Conservation (phyloP, 2,329 filamentous ascomycete genomes). For the Ceratocystis eucalypticola region DNA sequence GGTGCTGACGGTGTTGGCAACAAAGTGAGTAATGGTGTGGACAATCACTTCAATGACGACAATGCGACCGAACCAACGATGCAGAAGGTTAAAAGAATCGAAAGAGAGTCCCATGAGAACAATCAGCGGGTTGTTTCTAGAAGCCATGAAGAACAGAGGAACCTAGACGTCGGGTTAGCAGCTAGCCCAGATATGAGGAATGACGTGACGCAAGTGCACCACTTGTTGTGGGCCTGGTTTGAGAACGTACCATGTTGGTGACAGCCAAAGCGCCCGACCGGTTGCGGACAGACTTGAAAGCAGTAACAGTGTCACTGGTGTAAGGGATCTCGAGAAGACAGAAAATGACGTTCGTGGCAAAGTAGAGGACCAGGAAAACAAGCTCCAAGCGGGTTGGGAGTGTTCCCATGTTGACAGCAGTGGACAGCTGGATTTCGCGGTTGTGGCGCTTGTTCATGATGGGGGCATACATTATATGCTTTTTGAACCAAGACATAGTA, state of each 20-base stretch:
- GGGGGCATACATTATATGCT: conserved; percentile 41
- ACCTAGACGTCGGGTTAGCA: conserved; percentile 15
- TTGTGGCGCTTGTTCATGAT: conserved; percentile 53
- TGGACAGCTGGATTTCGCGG: conserved; percentile 49
- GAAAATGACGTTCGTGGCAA: conserved; percentile 50
- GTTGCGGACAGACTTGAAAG: conserved; percentile 54
- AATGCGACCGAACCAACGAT: conserved; percentile 63
- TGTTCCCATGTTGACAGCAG: conserved; percentile 46
- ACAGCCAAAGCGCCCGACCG: conserved; percentile 71
- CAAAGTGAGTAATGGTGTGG: conserved; percentile 40
- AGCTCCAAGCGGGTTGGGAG: conserved; percentile 51
- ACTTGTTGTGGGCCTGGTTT: too few species aligned
- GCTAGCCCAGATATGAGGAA: not conserved
- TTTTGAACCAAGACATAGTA: conserved; percentile 19
- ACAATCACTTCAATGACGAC: conserved; percentile 53
- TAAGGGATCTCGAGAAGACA: conserved; percentile 55
- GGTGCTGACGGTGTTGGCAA: conserved; percentile 9
- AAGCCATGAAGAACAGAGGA: conserved; percentile 74
- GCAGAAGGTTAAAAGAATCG: conserved; percentile 77
- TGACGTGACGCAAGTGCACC: not conserved
- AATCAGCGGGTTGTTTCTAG: conserved; percentile 89
- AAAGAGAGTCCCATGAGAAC: conserved; percentile 72
- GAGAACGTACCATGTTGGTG: conserved; percentile 61
- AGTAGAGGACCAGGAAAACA: conserved; percentile 42
- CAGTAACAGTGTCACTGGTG: conserved; percentile 32